Conservation (phyloP, 2,329 filamentous ascomycete species). For the Cercospora berteroae region DNA sequence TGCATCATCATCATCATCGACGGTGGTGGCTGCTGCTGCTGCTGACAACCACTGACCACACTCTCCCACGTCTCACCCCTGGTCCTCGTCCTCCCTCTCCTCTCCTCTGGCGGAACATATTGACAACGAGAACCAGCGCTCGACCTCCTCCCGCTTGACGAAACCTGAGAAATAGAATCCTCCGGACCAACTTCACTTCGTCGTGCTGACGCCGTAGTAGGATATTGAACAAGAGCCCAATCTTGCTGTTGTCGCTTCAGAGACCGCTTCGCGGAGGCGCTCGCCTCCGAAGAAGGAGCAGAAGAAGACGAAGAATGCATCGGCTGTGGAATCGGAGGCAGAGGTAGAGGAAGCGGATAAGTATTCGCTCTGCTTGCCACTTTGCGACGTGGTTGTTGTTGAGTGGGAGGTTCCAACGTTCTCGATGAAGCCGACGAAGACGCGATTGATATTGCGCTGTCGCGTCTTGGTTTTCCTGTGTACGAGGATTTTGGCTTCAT, state of each 20-base stretch:
- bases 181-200: background rate
- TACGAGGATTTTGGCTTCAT: background rate
- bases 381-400: background rate
- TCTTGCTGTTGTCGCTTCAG: background rate
- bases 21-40: background rate
- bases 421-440: background rate
- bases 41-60: background rate
- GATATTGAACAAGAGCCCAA: background rate
- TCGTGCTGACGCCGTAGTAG: background rate
- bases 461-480: background rate
- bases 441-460: background rate
- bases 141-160: background rate
- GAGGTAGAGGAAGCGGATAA: background rate
- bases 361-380: background rate
- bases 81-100: slow-evolving; percentile 11
- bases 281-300: background rate
- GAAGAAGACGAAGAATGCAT: background rate
- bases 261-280: background rate
- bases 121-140: background rate
- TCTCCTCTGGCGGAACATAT: slow-evolving; percentile 10
- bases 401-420: background rate
- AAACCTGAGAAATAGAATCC: slow-evolving; percentile 16
- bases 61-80: slow-evolving; percentile 4
- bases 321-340: background rate
- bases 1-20: background rate